Evolutionary conservation across 495 filamentous ascomycete genomes (phyloP).

Genomic region (Paragyromitra xinjiangensis): DNA sequence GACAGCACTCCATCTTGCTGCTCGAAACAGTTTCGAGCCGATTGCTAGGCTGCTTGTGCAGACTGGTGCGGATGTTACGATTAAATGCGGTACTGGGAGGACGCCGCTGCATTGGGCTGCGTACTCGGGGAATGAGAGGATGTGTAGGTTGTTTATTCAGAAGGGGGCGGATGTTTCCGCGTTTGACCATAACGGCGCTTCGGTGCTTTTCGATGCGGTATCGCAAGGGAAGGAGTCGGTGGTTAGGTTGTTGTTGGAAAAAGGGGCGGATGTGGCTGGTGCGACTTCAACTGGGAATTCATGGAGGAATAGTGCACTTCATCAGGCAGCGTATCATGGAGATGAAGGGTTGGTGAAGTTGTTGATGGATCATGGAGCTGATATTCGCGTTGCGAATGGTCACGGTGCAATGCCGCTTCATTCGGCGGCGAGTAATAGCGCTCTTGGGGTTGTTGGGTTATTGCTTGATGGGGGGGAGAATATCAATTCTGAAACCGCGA

Average conservation of each 20-base stretch:
- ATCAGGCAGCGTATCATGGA: conserved; percentile 40
- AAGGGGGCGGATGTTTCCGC: conserved; percentile 39
- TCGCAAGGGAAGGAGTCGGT: conserved; percentile 42
- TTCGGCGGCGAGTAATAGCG: conserved; percentile 39
- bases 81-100: conserved; percentile 7
- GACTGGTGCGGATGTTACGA: conserved; percentile 24
- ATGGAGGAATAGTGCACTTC: conserved; percentile 35
- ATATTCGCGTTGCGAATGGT: conserved; percentile 20
- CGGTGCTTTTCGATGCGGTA: conserved; percentile 41
- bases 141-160: conserved; percentile 35
- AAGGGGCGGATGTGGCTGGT: conserved; percentile 21
- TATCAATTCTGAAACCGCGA: conserved; percentile 32
- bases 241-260: conserved; percentile 30
- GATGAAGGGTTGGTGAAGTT: conserved; percentile 20
- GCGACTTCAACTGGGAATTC: conserved; percentile 22
- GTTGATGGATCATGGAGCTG: conserved; percentile 24
- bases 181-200: conserved; percentile 37
- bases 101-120: conserved; percentile 46
- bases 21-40: conserved; percentile 13
- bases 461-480: conserved; percentile 26
- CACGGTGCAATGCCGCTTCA: conserved; percentile 44
- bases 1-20: conserved; percentile 40
- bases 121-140: conserved; percentile 24
- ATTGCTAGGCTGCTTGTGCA: conserved; percentile 21
- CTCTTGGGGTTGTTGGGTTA: conserved; percentile 17